phyloP scores from a whole-genome alignment of 2,329 filamentous ascomycete genomes.

The Simplicillium sp. region DNA sequence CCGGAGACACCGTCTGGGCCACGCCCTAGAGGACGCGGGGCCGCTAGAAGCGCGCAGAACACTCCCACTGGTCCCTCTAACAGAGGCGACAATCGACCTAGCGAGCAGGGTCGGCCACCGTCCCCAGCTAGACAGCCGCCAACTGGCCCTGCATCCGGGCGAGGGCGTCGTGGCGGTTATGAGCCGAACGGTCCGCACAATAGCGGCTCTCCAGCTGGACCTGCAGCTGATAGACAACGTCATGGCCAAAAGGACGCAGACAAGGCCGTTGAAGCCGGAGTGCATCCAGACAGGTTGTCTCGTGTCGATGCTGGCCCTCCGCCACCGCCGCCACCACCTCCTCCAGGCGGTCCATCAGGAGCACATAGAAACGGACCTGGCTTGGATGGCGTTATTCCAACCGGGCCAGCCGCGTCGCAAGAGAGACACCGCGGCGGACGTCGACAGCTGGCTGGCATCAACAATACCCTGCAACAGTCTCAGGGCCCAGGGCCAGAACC shows the following conservation, averaged over 20 bases:
- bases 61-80: slow-evolving; percentile 24
- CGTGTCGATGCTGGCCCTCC: slow-evolving; percentile 25
- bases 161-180: slow-evolving; percentile 34
- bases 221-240: slow-evolving; percentile 32
- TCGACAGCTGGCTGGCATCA: slow-evolving; percentile 50
- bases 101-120: slow-evolving; percentile 29
- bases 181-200: slow-evolving; percentile 25
- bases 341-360: slow-evolving; percentile 18
- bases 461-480: slow-evolving; percentile 45
- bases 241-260: slow-evolving; percentile 21
- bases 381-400: slow-evolving; percentile 17
- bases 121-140: slow-evolving; percentile 43
- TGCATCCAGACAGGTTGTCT: slow-evolving; percentile 42
- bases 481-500: slow-evolving; percentile 30
- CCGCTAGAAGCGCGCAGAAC: slow-evolving; percentile 24
- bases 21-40: slow-evolving; percentile 37
- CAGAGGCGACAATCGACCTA: slow-evolving; percentile 32
- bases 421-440: slow-evolving; percentile 32
- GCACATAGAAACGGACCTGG: slow-evolving; percentile 16
- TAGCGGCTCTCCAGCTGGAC: slow-evolving; percentile 14
- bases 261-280: slow-evolving; percentile 17
- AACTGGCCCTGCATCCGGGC: slow-evolving; percentile 41
- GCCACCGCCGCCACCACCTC: slow-evolving; percentile 21
- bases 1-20: slow-evolving; percentile 46
- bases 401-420: slow-evolving; percentile 23